Base-by-base conservation (phyloP, 139 green algal genomes). In the Closterium sp. region DNA sequence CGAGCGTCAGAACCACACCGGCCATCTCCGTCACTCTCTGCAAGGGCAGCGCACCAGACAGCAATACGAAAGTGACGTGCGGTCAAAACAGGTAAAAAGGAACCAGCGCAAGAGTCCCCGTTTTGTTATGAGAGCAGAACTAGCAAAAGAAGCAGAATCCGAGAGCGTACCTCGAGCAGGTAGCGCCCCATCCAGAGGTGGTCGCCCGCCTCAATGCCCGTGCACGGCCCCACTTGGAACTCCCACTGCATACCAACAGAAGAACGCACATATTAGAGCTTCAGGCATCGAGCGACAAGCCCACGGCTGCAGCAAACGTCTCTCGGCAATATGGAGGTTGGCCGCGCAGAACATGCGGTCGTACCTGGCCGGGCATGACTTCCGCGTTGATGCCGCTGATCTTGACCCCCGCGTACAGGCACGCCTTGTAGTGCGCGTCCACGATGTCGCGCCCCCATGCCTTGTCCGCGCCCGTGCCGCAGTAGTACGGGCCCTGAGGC, bases 121-220 rank as follows among this genome's bases (percentile, higher is more conserved):
- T n/a, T n/a, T n/a, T n/a, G n/a, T n/a, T n/a, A n/a, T n/a, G n/a
- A n/a, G n/a, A n/a, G n/a, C n/a, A n/a, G n/a, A n/a, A n/a, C n/a
- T n/a, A n/a, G n/a, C n/a, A n/a, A n/a, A n/a, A n/a, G n/a, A n/a
- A n/a, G n/a, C 12, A 9, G 4, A 66, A 5, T 66, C 9, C 9
- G 55, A 28, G 4, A 28, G 55, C 38, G 2, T 33, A 86, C 83
- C 83, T 97, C 93, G 89, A 99, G 95, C 83, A 99, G 94, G 96
- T 98, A 99, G 64, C 97, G 96, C 5, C 93, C 96, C 96, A 99
- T 99, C 98, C 97, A 99, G 95, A 99, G 95, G 91, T 99, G 95
- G 94, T 99, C 98, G 64, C 96, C 97, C 81, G 94, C 95, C 32
- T 94, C 93, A 88, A 99, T 99, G 92, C 98, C 98, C 23, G 92